Base-by-base conservation (phyloP, 1,284 basidiomycete genomes). In the Sphaerobolus stellatus region DNA sequence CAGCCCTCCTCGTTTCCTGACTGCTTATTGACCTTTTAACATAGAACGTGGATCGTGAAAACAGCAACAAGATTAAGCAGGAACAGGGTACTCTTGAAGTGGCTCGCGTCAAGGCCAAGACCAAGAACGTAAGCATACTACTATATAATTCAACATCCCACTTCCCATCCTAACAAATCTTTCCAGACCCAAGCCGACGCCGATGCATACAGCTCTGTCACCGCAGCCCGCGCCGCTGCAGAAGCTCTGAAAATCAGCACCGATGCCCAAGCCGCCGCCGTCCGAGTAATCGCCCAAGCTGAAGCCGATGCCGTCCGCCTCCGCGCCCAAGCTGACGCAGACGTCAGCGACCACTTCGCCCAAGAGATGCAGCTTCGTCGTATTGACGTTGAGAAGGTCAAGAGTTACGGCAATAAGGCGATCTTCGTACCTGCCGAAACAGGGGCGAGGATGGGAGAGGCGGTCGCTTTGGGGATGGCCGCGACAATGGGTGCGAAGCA, bases 11-110 rank as follows among this genome's bases (percentile, higher is more conserved):
- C 13, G 20, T 27, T 38, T 29, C 53, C 47, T 33, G 34, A 24
- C 20, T 22, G 9, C 34, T 44, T 40, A 20, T 8, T 55, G 20
- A 45, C 13, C 29, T n/a, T 43, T 6, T 18, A 13, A 8, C 34
- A 8, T 56, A 86, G 81, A 90, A 91, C 60, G 88, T 90, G 50
- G 89, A 91, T 68, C 71, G 88, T 54, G 89, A 91, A 68, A 91
- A 91, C 65, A 86, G 83, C 71, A 91, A 91, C 72, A 86, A 86
- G 67, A 84, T 90, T 62, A 90, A 90, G 69, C 84, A 88, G 62
- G 87, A 91, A 65, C 83, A 91, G 68, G 88, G 88, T 63, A 76
- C 84, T 14, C 77, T 90, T 36, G 73, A 84, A 5, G 89, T 91
- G 14, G 82, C 88, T 27, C 82, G 80, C 48, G 88, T 91, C 72